Evolutionary conservation across 192 early-diverging fungal genomes (phyloP), one percentile per base, ranked within the genome.

Genomic region (Allomyces arbusculus): DNA sequence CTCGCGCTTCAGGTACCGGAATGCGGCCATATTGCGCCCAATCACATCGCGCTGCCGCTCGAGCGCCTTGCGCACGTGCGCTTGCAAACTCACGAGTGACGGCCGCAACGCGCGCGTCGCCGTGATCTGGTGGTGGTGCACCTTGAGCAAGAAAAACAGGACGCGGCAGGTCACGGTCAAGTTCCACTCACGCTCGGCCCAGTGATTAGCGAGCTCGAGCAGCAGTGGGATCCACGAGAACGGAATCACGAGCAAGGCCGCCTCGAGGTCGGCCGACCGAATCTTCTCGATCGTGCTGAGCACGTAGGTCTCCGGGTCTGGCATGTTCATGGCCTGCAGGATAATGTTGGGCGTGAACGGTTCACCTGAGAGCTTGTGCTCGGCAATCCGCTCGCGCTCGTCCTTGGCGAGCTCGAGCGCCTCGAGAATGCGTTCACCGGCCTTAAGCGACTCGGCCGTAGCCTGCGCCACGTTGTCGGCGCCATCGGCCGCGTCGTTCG

Each of bases 381-480:
- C 40, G 23, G 72, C 74, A 45, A 68, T 44, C 24, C 66, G 72
- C 23, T 64, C 72, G 40, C 80, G 82, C 68, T 96, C 91, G 66
- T 88, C 83, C 68, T 91, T 89, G 65, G 85, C 92, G 33, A 96
- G 74, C 50, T 94, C 88, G 62, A 99, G 76, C 10, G 95, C 91
- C 68, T 94, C 93, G 69, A 94, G 85, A 45, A 99, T 86, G 40
- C 84, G 79, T 72, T 99, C 95, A 69, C 92, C 93, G 14, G 95
- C 88, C 69, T 95, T 93, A 43, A 99, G 81, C n/a, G 94, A 91
- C 72, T 92, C 93, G 74, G 87, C 82, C 6, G 92, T 99, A 64
- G 94, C 89, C n/a, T 82, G 80, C 24, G 82, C 82, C 25, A 80
- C 74, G 69, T 86, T 86, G 50, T 79, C 79, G 7, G 61, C 72